These are phyloP conservation scores for Colletotrichum sp. DNA, from an alignment of 2,329 filamentous ascomycete genomes.

Conservation along the genomic window DNA sequence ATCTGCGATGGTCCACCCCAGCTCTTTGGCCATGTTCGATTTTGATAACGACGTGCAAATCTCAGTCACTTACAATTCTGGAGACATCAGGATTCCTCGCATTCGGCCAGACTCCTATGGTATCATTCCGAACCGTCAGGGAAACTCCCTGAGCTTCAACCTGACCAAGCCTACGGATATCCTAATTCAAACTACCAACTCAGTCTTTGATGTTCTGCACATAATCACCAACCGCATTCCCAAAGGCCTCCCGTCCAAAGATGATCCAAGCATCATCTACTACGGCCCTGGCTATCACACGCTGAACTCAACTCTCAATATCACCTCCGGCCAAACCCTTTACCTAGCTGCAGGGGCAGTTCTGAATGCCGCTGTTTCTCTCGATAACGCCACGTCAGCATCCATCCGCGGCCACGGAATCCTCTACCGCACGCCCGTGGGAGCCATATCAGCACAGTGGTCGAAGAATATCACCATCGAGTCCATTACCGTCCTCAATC, in stretches of 20 bases:
- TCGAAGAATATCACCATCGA: constrained; percentile 22
- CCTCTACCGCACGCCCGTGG: constrained; percentile 7
- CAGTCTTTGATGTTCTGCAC: constrained; percentile 28
- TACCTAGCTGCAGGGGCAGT: neutral
- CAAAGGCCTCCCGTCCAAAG: neutral
- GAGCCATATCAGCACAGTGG: constrained; percentile 15
- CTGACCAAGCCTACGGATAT: neutral
- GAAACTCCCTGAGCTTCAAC: neutral
- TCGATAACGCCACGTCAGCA: constrained; percentile 15
- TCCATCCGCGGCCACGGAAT: constrained; percentile 24
- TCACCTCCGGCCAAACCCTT: neutral
- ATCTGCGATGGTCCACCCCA: neutral
- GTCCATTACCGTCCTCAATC: constrained; percentile 18
- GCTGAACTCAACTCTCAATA: constrained; percentile 6
- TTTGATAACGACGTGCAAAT: neutral
- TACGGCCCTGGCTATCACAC: constrained; percentile 26
- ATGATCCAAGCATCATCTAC: constrained; percentile 21
- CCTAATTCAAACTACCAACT: constrained; percentile 22
- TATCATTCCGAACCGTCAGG: neutral
- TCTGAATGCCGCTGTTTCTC: neutral
- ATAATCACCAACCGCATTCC: constrained; percentile 25
- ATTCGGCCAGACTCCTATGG: neutral
- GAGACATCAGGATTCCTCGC: neutral
- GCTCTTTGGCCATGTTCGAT: neutral
- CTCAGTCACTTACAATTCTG: neutral